Conservation (phyloP, 2,329 filamentous ascomycete species). For the Pseudocercospora vitis region DNA sequence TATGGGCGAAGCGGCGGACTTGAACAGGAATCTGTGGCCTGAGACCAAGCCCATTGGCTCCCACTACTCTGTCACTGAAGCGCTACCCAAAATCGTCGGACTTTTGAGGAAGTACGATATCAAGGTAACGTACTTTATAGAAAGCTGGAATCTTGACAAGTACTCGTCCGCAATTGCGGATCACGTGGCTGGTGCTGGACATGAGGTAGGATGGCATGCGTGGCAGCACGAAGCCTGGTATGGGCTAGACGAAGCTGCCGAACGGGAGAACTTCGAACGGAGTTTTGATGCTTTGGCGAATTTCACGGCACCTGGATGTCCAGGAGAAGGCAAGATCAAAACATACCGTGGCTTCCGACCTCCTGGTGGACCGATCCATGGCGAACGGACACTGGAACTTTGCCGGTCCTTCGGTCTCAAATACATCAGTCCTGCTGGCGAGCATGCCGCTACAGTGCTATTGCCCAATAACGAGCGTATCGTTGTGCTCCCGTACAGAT, state of each 20-base stretch:
- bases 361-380: constrained; percentile 36
- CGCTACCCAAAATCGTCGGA: constrained; percentile 32
- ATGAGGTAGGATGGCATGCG: constrained; percentile 39
- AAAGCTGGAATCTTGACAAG: constrained; percentile 35
- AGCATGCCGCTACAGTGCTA: constrained; percentile 30
- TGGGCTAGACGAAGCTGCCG: constrained; percentile 28
- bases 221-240: constrained; percentile 40
- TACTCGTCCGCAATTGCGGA: constrained; percentile 29
- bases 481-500: constrained; percentile 33
- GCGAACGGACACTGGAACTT: constrained; percentile 34
- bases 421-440: constrained; percentile 38
- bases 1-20: constrained; percentile 39
- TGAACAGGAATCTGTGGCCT: constrained; percentile 35
- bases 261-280: constrained; percentile 31
- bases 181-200: constrained; percentile 29
- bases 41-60: constrained; percentile 29
- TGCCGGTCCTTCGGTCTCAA: constrained; percentile 32
- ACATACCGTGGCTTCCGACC: constrained; percentile 37
- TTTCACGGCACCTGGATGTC: constrained; percentile 17
- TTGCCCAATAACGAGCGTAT: constrained; percentile 20
- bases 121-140: constrained; percentile 37
- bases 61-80: constrained; percentile 34
- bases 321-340: constrained; percentile 17
- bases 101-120: constrained; percentile 33
- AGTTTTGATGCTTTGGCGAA: constrained; percentile 29